phyloP scores from a whole-genome alignment of 2,329 filamentous ascomycete species.

The Calonectria naviculata region DNA sequence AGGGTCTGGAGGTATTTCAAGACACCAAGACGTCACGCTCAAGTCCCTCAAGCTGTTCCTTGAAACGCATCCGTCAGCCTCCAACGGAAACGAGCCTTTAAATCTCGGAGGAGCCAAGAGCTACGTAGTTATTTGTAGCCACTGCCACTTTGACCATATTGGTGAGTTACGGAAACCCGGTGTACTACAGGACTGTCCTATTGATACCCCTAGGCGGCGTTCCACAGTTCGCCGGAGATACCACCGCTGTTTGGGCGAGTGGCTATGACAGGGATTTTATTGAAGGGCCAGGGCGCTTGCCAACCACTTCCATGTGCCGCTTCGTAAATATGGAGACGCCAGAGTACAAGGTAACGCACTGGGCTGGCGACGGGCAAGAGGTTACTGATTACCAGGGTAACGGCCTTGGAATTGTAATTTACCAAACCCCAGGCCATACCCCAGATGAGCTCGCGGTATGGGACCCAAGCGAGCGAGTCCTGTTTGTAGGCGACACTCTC shows the following conservation, averaged over 20 bases:
- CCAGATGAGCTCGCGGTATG: constrained; percentile 58
- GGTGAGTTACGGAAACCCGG: constrained; percentile 28
- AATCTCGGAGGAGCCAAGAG: constrained; percentile 46
- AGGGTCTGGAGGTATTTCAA: constrained; percentile 53
- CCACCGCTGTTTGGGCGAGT: constrained; percentile 44
- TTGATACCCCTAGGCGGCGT: constrained; percentile 43
- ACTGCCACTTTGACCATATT: constrained; percentile 60
- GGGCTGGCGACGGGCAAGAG: constrained; percentile 50
- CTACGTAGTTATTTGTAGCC: constrained; percentile 56
- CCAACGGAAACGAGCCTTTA: constrained; percentile 47
- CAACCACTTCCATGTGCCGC: constrained; percentile 53
- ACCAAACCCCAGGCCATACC: constrained; percentile 59
- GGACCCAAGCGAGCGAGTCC: constrained; percentile 52
- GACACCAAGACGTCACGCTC: constrained; percentile 34
- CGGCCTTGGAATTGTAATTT: constrained; percentile 51
- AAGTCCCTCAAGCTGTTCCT: constrained; percentile 52
- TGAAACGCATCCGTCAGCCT: constrained; percentile 50
- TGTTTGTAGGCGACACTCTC: constrained; percentile 59
- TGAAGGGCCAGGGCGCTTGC: constrained; percentile 45
- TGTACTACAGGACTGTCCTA: too few species aligned
- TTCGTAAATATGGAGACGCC: constrained; percentile 49
- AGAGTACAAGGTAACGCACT: constrained; percentile 52
- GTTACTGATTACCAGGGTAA: constrained; percentile 34
- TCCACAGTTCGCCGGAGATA: constrained; percentile 43
- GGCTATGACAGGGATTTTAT: constrained; percentile 51